Percentiles rank a stretch among this genome's conserved stretches.
These are phyloP conservation scores for Flagelloscypha sp. DNA, from an alignment of 768 basidiomycete genomes.

Conservation along the genomic window DNA sequence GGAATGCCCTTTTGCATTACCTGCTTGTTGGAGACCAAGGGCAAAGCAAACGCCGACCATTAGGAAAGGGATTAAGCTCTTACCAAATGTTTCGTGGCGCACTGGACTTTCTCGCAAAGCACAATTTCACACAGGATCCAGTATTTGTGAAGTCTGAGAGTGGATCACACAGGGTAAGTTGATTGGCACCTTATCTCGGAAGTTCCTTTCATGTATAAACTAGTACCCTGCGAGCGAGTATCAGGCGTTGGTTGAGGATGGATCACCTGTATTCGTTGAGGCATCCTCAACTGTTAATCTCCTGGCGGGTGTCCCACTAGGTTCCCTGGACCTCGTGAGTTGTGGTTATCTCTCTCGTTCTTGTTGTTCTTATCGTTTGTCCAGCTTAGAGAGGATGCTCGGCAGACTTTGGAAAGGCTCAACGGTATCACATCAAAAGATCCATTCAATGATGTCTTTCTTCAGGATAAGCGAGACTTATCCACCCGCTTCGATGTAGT, in stretches of 20 bases:
- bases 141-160: constrained; percentile 51
- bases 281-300: constrained; percentile 71
- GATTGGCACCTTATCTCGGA: background rate
- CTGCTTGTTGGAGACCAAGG: constrained; percentile 63
- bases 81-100: constrained; percentile 86
- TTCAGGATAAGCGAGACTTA: constrained; percentile 61
- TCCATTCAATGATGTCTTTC: constrained; percentile 62
- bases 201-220: constrained; percentile 3
- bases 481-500: constrained; percentile 67
- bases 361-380: constrained; percentile 3
- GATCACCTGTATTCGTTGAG: constrained; percentile 78
- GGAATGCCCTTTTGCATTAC: constrained; percentile 54
- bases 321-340: constrained; percentile 71
- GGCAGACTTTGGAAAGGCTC: constrained; percentile 58
- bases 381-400: constrained; percentile 72
- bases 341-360: background rate
- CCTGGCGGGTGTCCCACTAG: constrained; percentile 62
- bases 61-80: constrained; percentile 79
- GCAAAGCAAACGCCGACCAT: constrained; percentile 38
- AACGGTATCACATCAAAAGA: constrained; percentile 45
- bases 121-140: constrained; percentile 50
- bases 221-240: constrained; percentile 60
- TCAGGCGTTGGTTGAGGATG: constrained; percentile 31
- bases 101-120: constrained; percentile 75
- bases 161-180: constrained; percentile 48